Conservation (phyloP, 768 basidiomycete species). For the Termitomyces sp. region DNA sequence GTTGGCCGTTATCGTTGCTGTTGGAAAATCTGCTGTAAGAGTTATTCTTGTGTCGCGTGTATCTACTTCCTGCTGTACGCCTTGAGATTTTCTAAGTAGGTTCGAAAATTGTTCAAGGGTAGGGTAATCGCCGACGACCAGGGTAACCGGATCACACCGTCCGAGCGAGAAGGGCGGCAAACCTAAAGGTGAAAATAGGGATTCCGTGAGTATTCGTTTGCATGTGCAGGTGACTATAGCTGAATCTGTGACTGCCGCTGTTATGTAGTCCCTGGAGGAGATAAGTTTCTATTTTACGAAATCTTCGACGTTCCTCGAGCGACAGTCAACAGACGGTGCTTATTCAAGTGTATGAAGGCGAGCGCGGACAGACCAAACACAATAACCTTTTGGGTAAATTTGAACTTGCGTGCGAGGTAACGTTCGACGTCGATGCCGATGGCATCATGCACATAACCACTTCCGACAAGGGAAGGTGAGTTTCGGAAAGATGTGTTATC, state of each 20-base stretch:
- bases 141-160: slow-evolving; percentile 84
- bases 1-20: neutral
- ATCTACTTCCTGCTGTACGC: neutral
- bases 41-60: slow-evolving; percentile 64
- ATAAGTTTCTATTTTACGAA: too few relatives aligned
- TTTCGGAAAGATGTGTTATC: slow-evolving; percentile 28
- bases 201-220: slow-evolving; percentile 36
- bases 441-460: slow-evolving; percentile 82
- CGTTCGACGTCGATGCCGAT: slow-evolving; percentile 84
- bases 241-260: neutral
- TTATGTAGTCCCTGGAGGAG: slow-evolving; percentile 60
- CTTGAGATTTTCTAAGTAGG: neutral
- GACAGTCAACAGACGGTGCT: slow-evolving; percentile 88
- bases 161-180: slow-evolving; percentile 50
- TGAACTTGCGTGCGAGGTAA: slow-evolving; percentile 84
- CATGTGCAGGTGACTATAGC: neutral
- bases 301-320: too few relatives aligned
- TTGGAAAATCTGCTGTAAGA: slow-evolving; percentile 16
- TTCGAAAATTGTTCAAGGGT: too few relatives aligned
- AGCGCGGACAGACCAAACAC: slow-evolving; percentile 83
- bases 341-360: slow-evolving; percentile 89
- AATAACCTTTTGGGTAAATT: slow-evolving; percentile 91
- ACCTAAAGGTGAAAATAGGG: slow-evolving; percentile 50
- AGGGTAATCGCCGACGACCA: slow-evolving; percentile 91
- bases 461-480: slow-evolving; percentile 73